phyloP scores from a whole-genome alignment of 2,329 filamentous ascomycete species.

The Tolypocladium nubicola region DNA sequence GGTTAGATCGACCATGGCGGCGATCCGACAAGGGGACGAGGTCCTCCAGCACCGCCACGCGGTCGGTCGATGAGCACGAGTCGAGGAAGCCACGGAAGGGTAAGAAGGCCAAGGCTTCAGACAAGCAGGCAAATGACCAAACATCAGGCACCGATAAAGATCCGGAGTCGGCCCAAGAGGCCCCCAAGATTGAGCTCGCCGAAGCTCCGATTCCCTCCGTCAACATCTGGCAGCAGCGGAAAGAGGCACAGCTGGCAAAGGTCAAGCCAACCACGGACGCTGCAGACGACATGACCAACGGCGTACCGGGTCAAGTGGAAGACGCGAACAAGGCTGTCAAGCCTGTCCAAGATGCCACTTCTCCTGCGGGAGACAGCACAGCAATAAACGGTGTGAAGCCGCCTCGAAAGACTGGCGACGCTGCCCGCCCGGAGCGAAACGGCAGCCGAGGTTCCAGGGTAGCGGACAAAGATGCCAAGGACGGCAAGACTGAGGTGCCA shows the following conservation, averaged over 20 bases:
- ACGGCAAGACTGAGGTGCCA: slow-evolving; percentile 22
- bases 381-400: slow-evolving; percentile 27
- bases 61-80: slow-evolving; percentile 52
- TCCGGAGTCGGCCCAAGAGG: slow-evolving; percentile 29
- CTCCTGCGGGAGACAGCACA: slow-evolving; percentile 11
- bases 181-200: slow-evolving; percentile 54
- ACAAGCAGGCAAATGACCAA: slow-evolving; percentile 36
- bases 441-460: slow-evolving; percentile 36
- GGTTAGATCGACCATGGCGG: slow-evolving; percentile 29
- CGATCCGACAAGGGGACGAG: slow-evolving; percentile 39
- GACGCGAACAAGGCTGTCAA: slow-evolving; percentile 33
- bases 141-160: slow-evolving; percentile 46
- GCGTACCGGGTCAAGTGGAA: slow-evolving; percentile 14
- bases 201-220: slow-evolving; percentile 75
- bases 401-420: slow-evolving; percentile 32
- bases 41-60: slow-evolving; percentile 51
- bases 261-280: slow-evolving; percentile 22
- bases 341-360: slow-evolving; percentile 10
- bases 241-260: slow-evolving; percentile 52
- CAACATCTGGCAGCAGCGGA: slow-evolving; percentile 80
- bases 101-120: slow-evolving; percentile 46
- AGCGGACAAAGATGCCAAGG: slow-evolving; percentile 29
- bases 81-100: slow-evolving; percentile 38
- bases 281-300: slow-evolving; percentile 28
- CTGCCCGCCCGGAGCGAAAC: slow-evolving; percentile 26